phyloP scores from a whole-genome alignment of 176 grass and related monocot genomes.

The Poa annua region DNA sequence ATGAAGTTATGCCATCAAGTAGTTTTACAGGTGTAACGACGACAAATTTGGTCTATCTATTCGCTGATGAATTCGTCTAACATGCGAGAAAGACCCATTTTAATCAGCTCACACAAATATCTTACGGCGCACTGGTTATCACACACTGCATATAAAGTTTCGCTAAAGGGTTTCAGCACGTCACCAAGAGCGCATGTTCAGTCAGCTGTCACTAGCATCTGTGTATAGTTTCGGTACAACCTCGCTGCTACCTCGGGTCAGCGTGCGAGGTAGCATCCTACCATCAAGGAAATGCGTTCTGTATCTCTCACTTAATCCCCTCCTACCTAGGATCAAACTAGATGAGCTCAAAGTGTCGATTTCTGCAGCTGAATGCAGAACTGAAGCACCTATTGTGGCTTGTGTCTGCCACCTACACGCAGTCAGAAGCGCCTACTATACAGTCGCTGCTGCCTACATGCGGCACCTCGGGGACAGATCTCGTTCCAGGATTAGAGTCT shows the following conservation, averaged over 20 bases:
- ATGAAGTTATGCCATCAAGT: not conserved
- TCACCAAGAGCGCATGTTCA: no score
- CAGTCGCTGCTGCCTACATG: not conserved
- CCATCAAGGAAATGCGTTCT: no score
- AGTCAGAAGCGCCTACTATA: no score
- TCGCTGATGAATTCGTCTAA: not conserved
- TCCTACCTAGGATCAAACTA: not conserved
- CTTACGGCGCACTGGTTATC: not conserved
- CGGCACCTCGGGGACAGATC: constrained; percentile 23
- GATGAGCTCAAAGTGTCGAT: not conserved
- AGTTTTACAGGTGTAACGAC: not conserved
- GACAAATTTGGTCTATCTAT: not conserved
- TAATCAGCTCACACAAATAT: not conserved
- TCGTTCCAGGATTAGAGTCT: not conserved
- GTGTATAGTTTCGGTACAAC: no score
- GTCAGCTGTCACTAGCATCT: no score
- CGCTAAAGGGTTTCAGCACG: not conserved
- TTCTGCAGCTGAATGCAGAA: not conserved
- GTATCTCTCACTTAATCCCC: no score
- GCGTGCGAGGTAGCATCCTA: no score
- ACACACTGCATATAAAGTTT: not conserved
- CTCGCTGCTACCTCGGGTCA: no score
- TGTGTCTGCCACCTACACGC: no score
- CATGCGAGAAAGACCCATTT: not conserved
- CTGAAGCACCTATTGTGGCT: not conserved